A percentile compares a stretch with the other conserved stretches of the same genome.
Conservation (phyloP, 495 filamentous ascomycete species). For the Astrocystis sublimbata region DNA sequence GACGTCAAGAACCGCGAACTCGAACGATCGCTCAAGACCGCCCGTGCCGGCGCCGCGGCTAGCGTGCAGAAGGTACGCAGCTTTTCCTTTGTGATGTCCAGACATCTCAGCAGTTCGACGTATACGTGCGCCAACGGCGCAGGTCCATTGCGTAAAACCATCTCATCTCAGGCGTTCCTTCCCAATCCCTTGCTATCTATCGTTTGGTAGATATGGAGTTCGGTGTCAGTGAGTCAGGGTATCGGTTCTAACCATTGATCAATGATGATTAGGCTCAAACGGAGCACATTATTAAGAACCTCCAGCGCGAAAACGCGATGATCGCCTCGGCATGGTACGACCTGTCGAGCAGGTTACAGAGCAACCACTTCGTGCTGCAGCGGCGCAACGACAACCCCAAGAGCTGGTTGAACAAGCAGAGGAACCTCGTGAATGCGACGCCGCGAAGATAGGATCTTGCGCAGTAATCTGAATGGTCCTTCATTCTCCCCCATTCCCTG, state of each 20-base stretch:
- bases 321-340: slow-evolving; percentile 94
- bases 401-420: slow-evolving; percentile 90
- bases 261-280: slow-evolving; percentile 51
- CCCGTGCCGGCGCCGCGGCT: slow-evolving; percentile 43
- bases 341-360: slow-evolving; percentile 78
- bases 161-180: not conserved
- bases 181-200: not conserved
- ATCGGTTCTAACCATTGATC: slow-evolving; percentile 19
- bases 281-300: slow-evolving; percentile 65
- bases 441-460: slow-evolving; percentile 48
- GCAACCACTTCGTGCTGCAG: slow-evolving; percentile 79
- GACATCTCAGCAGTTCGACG: not conserved
- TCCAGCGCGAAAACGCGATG: slow-evolving; percentile 79
- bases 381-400: slow-evolving; percentile 73
- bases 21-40: slow-evolving; percentile 47
- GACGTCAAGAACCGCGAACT: slow-evolving; percentile 51
- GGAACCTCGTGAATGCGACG: slow-evolving; percentile 66
- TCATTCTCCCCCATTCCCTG: not conserved
- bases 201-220: not conserved
- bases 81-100: slow-evolving; percentile 9
- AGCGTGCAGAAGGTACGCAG: slow-evolving; percentile 53
- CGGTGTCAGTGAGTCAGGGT: not conserved
- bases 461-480: too few relatives aligned
- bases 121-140: slow-evolving; percentile 1
- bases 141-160: slow-evolving; percentile 13